Base-by-base conservation (phyloP, 2,329 filamentous ascomycete species). In the Cytospora schulzeri region DNA sequence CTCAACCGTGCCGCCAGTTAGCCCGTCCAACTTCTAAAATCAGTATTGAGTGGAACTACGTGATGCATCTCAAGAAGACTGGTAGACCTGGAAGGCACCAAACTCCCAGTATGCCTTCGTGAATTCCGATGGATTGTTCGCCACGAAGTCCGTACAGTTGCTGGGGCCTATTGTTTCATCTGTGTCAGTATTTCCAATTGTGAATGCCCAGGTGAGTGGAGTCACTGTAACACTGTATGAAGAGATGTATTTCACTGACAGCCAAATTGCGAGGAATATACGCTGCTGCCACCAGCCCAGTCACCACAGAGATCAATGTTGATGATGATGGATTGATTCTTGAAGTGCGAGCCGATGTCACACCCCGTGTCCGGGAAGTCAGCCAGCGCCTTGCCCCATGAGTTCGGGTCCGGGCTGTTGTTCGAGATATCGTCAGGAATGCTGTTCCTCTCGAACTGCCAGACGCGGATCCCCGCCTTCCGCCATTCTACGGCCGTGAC, bases 251-350 rank as follows among this genome's bases (percentile, higher is more conserved):
- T 60, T 51, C 29, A 74, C 72, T 73, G 68, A 75, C 80, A 82
- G 60, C 78, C 80, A 24, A 83, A 83, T 15, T 74, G 68, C 2
- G 75, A 74, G 69, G 38, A 7, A 41, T 41, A 41, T 81, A 86
- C 38, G 76, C 74, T 41, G 3, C 75, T 35, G 22, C 64, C 56
- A 54, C 82, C 81, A 4, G 82, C 83, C 68, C 85, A 78, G 50
- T 82, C 73, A 0, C 88, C 88, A 68, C 88, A 90, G 9, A 90
- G 75, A 72, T 88, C 84, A 67, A 90, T 89, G 70, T 90, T 89
- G 51, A 81, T 81, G 67, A 90, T 81, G 69, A 90, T 89, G 68
- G 85, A 87, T 72, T 88, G 83, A 70, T 90, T 90, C 61, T 75
- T 78, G 73, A 90, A 90, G 70, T 89, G 85, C 4, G 76, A 77